Conservation (phyloP, 306 rosid species). For the Macrotyloma uniflorum region DNA sequence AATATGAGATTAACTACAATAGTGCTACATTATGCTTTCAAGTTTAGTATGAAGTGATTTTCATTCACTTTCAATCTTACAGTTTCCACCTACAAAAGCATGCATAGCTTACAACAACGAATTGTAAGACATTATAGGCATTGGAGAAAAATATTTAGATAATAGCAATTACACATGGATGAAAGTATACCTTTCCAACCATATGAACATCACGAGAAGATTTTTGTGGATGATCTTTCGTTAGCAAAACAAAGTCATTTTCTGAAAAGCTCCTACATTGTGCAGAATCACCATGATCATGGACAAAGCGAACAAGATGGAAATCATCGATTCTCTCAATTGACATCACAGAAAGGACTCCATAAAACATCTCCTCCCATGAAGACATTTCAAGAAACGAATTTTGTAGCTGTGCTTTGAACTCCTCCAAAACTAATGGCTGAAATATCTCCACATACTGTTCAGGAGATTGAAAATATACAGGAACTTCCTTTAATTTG, state of each 20-base stretch:
- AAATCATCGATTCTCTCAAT: conserved; percentile 94
- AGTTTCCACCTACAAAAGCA: conserved; percentile 29
- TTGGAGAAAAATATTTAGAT: conserved; percentile 27
- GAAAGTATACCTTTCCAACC: conserved; percentile 83
- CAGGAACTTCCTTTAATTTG: conserved; percentile 85
- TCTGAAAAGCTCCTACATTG: conserved; percentile 74
- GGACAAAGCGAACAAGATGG: conserved; percentile 85
- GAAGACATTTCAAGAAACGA: conserved; percentile 77
- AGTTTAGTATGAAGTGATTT: conserved; percentile 20
- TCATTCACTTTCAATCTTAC: conserved; percentile 12
- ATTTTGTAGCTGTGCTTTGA: conserved; percentile 87
- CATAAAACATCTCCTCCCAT: conserved; percentile 80
- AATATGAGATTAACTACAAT: conserved; percentile 16
- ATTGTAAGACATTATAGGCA: conserved; percentile 13
- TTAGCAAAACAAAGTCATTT: conserved; percentile 84
- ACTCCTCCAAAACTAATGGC: conserved; percentile 94
- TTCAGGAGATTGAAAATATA: conserved; percentile 81
- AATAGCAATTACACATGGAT: conserved; percentile 22
- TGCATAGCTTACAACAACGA: conserved; percentile 20
- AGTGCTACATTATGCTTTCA: conserved; percentile 14
- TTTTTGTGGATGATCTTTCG: conserved; percentile 82
- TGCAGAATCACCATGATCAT: conserved; percentile 66
- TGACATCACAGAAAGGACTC: conserved; percentile 81
- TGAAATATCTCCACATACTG: conserved; percentile 80
- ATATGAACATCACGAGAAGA: conserved; percentile 80